Conservation (phyloP, 208 protist species). For the Endotrypanum monterogeii region DNA sequence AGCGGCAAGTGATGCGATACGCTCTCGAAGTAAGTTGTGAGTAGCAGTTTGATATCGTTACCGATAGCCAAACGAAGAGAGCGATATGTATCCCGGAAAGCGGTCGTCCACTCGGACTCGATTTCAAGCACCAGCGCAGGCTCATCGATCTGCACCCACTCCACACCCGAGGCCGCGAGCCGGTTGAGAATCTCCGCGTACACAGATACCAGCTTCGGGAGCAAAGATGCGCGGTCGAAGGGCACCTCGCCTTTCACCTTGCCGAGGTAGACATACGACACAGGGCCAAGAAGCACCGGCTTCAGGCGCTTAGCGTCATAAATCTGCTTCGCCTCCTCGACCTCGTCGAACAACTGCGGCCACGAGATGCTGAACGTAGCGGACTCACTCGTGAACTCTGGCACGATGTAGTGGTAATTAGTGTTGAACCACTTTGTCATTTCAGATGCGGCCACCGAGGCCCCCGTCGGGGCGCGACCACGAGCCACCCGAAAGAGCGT, state of each 20-base stretch:
- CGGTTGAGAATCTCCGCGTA: constrained; percentile 72
- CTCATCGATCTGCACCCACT: constrained; percentile 89
- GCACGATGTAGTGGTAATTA: constrained; percentile 94
- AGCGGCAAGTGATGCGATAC: constrained; percentile 55
- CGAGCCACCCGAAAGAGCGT: constrained; percentile 90
- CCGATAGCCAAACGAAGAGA: constrained; percentile 25
- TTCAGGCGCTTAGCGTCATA: constrained; percentile 45
- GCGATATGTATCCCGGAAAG: constrained; percentile 37
- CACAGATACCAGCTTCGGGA: constrained; percentile 53
- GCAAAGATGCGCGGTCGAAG: constrained; percentile 49
- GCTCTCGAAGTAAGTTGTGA: constrained; percentile 89
- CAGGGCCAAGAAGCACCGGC: constrained; percentile 82
- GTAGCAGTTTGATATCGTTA: constrained; percentile 40
- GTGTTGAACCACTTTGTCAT: constrained; percentile 96
- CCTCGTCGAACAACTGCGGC: constrained; percentile 56
- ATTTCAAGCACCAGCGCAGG: constrained; percentile 80
- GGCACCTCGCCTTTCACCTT: constrained; percentile 54
- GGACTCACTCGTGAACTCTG: constrained; percentile 68
- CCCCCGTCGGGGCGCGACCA: constrained; percentile 58
- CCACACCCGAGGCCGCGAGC: constrained; percentile 45
- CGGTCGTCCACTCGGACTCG: constrained; percentile 33
- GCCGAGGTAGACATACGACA: constrained; percentile 79
- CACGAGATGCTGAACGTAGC: constrained; percentile 42
- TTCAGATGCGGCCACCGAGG: constrained; percentile 60
- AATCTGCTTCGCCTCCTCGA: constrained; percentile 54